phyloP scores from a whole-genome alignment of 1,139 yeast genomes.

The Sugiyamaella xylanicola region DNA sequence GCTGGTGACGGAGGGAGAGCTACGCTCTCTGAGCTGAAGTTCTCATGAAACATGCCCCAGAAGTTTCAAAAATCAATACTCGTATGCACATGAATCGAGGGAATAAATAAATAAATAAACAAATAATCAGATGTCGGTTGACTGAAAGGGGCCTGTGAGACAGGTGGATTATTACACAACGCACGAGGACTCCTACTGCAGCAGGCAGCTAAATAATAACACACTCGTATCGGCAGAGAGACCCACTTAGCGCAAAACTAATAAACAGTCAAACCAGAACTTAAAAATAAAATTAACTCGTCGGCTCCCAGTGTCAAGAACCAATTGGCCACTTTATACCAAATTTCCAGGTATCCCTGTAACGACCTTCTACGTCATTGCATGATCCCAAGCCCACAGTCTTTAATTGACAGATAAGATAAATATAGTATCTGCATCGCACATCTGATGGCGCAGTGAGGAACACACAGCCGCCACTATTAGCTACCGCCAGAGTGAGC shows the following conservation, averaged over 20 bases:
- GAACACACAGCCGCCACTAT: background rate
- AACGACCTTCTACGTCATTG: background rate
- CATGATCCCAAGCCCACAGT: background rate
- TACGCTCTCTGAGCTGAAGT: slow-evolving; percentile 22
- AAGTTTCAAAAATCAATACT: background rate
- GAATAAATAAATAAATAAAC: slow-evolving; percentile 3
- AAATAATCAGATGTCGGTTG: background rate
- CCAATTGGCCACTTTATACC: background rate
- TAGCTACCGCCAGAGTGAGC: too few species aligned
- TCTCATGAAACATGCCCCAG: slow-evolving; percentile 20
- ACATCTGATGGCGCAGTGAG: background rate
- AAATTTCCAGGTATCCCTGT: background rate
- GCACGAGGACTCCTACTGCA: slow-evolving; percentile 1
- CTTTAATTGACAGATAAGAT: background rate
- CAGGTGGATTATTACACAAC: background rate
- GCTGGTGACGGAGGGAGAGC: slow-evolving; percentile 6
- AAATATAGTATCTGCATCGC: background rate
- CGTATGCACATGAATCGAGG: background rate
- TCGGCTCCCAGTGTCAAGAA: background rate
- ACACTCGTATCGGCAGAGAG: too few species aligned
- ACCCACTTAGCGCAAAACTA: background rate
- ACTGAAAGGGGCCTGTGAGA: too few species aligned
- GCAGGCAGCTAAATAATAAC: background rate
- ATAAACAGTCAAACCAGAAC: background rate
- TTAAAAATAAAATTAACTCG: background rate